Percentiles rank a stretch among this genome's conserved stretches.
Conservation (phyloP, 2,329 filamentous ascomycete species). For the Aspergillus flavus region DNA sequence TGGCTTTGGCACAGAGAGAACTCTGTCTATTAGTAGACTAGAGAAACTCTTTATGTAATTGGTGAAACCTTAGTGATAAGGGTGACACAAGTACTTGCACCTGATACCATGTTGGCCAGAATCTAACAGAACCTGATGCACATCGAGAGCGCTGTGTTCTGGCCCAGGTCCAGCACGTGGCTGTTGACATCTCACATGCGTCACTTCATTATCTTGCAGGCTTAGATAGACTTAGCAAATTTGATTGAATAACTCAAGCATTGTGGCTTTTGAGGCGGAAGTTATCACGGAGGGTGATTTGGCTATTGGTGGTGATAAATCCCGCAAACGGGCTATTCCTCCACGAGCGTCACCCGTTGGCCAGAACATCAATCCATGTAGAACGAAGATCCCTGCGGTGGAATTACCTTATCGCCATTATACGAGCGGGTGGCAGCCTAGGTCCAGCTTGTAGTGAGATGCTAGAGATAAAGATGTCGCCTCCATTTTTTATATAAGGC, state of each 20-base stretch:
- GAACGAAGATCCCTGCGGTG: background rate
- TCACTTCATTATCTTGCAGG: background rate
- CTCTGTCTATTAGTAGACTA: background rate
- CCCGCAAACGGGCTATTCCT: constrained; percentile 6
- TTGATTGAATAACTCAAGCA: constrained; percentile 3
- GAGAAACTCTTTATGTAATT: background rate
- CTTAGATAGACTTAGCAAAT: constrained; percentile 13
- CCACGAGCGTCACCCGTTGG: constrained; percentile 6
- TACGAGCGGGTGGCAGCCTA: background rate
- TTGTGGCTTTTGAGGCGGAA: background rate
- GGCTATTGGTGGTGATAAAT: constrained; percentile 19
- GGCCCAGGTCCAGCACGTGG: background rate
- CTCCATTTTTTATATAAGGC: background rate
- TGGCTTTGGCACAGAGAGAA: background rate
- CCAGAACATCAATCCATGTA: constrained; percentile 2
- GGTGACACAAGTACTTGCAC: background rate
- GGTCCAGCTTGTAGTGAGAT: background rate
- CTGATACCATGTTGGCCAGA: background rate
- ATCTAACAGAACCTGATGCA: background rate
- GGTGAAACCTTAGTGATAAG: background rate
- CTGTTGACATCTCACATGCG: background rate
- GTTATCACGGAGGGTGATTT: background rate
- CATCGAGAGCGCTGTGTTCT: background rate
- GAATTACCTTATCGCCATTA: background rate
- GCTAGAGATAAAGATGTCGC: constrained; percentile 4